Conservation (phyloP, 306 rosid genomes). For the Castanopsis chinensis region DNA sequence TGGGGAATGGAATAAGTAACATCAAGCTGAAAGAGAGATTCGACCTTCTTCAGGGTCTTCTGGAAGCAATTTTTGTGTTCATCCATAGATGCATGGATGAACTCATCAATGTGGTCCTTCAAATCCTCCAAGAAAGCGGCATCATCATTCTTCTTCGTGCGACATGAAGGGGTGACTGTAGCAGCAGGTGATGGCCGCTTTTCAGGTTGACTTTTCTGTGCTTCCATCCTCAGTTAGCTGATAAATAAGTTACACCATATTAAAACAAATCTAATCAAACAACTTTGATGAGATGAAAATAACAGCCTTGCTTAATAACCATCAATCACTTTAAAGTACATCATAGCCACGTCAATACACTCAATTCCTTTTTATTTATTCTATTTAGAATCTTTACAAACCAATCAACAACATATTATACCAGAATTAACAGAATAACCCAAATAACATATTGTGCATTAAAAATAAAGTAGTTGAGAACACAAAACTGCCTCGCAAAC, state of each 20-base stretch:
- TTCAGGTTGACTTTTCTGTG: slow-evolving; percentile 42
- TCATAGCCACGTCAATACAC: background rate
- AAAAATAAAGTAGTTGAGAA: background rate
- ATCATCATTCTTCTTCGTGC: slow-evolving; percentile 74
- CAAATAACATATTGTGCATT: background rate
- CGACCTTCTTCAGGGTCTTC: slow-evolving; percentile 77
- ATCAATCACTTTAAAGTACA: background rate
- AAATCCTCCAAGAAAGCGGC: slow-evolving; percentile 78
- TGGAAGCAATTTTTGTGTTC: slow-evolving; percentile 85
- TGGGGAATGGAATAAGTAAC: background rate
- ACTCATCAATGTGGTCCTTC: slow-evolving; percentile 90
- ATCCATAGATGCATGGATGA: slow-evolving; percentile 77
- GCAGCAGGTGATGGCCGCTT: slow-evolving; percentile 35
- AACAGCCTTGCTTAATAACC: background rate
- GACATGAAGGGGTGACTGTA: slow-evolving; percentile 52
- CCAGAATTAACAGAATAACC: background rate
- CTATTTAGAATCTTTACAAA: background rate
- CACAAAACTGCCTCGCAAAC: background rate
- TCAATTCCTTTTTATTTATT: background rate
- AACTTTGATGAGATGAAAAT: background rate
- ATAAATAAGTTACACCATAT: slow-evolving; percentile 13
- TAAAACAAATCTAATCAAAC: background rate
- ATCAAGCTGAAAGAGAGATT: background rate
- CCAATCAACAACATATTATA: background rate
- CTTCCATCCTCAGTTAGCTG: slow-evolving; percentile 47